Evolutionary conservation across 345 rosid species (phyloP).

Genomic region (Eucalyptus grandis): DNA sequence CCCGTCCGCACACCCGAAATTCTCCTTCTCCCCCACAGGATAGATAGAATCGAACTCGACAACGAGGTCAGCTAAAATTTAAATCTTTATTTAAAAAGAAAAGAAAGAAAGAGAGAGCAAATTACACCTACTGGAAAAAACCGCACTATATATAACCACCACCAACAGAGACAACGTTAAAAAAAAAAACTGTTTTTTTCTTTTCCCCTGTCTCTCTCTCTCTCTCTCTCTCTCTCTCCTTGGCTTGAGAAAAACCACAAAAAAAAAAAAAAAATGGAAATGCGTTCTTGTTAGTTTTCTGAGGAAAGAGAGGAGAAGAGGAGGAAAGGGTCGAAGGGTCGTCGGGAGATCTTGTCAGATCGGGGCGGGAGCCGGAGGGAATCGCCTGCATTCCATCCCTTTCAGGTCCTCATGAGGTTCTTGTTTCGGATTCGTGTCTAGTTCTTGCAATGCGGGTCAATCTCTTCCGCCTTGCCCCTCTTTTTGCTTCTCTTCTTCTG

Average conservation of each 20-base stretch:
- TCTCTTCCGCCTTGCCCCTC: neutral
- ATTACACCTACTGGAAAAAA: slow-evolving; percentile 1
- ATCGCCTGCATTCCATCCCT: slow-evolving; percentile 10
- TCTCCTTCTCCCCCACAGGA: neutral
- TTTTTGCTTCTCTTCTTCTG: neutral
- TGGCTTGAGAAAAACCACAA: neutral
- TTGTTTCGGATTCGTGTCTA: neutral
- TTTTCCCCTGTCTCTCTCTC: neutral
- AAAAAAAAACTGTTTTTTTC: neutral
- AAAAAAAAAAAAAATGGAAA: neutral
- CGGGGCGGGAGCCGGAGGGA: slow-evolving; percentile 4
- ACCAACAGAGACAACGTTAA: neutral
- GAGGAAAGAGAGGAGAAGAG: neutral
- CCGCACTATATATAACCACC: slow-evolving; percentile 8
- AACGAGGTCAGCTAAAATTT: neutral
- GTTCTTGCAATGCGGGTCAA: slow-evolving; percentile 1
- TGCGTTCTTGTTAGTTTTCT: slow-evolving; percentile 3
- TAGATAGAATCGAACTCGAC: neutral
- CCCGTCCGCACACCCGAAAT: neutral
- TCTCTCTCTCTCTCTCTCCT: neutral
- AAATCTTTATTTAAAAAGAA: neutral
- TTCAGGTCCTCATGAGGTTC: neutral
- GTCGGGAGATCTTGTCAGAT: slow-evolving; percentile 32
- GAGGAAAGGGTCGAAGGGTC: neutral
- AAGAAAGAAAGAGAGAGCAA: slow-evolving; percentile 4